Conservation (phyloP, 208 protist genomes). For the Leishmania martiniquensis region DNA sequence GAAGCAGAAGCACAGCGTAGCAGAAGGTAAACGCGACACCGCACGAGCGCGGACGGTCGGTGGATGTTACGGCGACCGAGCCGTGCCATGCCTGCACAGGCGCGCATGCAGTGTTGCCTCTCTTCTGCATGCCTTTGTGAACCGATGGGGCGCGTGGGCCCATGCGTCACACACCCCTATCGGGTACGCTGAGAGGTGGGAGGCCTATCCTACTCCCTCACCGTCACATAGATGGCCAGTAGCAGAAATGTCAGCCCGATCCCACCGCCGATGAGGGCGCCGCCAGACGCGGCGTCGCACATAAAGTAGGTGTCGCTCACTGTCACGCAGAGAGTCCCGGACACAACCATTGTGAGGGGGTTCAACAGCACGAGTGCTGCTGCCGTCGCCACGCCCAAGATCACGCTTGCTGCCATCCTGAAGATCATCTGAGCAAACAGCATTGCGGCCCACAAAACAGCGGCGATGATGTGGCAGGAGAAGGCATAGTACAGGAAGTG, state of each 20-base stretch:
- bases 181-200: background rate
- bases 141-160: background rate
- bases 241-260: conserved; percentile 57
- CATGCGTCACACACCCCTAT: background rate
- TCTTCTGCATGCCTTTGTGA: background rate
- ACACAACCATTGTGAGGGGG: conserved; percentile 67
- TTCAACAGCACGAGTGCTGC: conserved; percentile 66
- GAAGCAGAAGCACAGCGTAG: background rate
- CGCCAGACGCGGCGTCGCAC: conserved; percentile 61
- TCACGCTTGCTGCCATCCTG: conserved; percentile 39
- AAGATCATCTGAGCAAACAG: conserved; percentile 66
- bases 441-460: conserved; percentile 60
- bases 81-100: background rate
- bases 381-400: conserved; percentile 71
- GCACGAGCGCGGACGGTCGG: background rate
- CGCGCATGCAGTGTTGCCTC: background rate
- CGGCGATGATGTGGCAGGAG: conserved; percentile 54
- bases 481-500: conserved; percentile 71
- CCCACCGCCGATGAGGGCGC: conserved; percentile 70
- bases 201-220: conserved; percentile 18
- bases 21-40: background rate
- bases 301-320: conserved; percentile 67
- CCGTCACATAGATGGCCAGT: conserved; percentile 67
- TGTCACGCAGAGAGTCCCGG: conserved; percentile 68
- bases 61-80: background rate